Evolutionary conservation across 129 eudicot species (phyloP).

Genomic region (Saussurea involucrata): DNA sequence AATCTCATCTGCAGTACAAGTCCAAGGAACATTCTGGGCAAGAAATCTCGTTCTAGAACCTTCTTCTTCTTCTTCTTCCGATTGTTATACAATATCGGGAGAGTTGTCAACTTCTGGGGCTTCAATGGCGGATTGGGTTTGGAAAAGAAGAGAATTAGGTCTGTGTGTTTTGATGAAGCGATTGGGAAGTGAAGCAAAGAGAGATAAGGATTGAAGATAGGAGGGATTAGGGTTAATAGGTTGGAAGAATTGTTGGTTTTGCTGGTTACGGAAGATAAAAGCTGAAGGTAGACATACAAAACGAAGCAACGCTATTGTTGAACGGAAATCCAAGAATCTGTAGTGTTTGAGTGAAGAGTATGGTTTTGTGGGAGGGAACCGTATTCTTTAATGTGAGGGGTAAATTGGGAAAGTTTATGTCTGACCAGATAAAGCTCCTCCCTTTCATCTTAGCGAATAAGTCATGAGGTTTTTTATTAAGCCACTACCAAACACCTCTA

Average conservation of each 20-base stretch:
- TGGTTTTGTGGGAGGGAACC: too few species aligned
- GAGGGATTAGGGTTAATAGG: conserved; percentile 23
- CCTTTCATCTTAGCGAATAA: too few species aligned
- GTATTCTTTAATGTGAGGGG: too few species aligned
- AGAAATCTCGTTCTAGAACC: conserved; percentile 58
- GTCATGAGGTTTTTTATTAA: too few species aligned
- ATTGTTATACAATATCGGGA: conserved; percentile 1
- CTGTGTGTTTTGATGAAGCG: conserved; percentile 23
- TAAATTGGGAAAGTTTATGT: too few species aligned
- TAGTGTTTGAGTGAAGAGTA: too few species aligned
- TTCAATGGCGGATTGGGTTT: conserved; percentile 21
- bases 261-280: conserved; percentile 22
- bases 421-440: too few species aligned
- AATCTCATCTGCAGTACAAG: conserved; percentile 62
- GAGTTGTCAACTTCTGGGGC: conserved; percentile 24
- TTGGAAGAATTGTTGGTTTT: conserved; percentile 12
- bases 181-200: conserved; percentile 21
- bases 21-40: conserved; percentile 82
- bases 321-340: not conserved
- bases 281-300: conserved; percentile 27
- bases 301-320: conserved; percentile 56
- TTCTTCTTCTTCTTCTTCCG: conserved; percentile 29
- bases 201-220: conserved; percentile 23
- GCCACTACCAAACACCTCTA: too few species aligned
- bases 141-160: conserved; percentile 19